These are phyloP conservation scores for Hortaea sp. DNA, from an alignment of 2,329 filamentous ascomycete genomes.

Conservation along the genomic window DNA sequence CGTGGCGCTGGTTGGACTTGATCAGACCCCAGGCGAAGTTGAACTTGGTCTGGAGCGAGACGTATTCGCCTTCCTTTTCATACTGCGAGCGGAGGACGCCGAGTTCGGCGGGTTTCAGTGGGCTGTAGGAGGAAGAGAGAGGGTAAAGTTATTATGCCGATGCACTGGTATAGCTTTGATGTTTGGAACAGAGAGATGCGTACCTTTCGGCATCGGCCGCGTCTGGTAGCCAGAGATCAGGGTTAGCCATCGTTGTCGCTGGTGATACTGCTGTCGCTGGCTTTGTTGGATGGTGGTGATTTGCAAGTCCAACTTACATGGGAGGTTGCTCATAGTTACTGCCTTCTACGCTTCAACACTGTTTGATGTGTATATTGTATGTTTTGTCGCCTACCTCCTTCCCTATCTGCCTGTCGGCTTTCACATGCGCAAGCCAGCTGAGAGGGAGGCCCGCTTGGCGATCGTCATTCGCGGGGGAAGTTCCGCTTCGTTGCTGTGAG, in stretches of 20 bases:
- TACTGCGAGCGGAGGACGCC: slow-evolving; percentile 88
- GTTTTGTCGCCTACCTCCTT: no score
- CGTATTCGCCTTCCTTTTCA: slow-evolving; percentile 94
- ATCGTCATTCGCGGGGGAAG: background rate
- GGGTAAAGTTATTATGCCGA: background rate
- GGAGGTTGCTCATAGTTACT: slow-evolving; percentile 25
- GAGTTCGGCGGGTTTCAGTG: slow-evolving; percentile 83
- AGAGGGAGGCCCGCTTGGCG: background rate
- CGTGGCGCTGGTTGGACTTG: slow-evolving; percentile 72
- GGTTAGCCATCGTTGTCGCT: slow-evolving; percentile 15
- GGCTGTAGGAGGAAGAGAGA: slow-evolving; percentile 40
- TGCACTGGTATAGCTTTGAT: background rate
- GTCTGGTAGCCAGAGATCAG: slow-evolving; percentile 47
- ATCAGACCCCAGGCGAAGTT: slow-evolving; percentile 99
- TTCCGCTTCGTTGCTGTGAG: background rate
- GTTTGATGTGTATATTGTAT: no score
- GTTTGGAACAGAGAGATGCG: background rate
- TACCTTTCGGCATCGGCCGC: slow-evolving; percentile 95
- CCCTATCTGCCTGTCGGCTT: background rate
- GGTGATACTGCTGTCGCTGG: background rate
- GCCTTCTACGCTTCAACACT: background rate
- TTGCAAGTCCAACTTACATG: slow-evolving; percentile 31
- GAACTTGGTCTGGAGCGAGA: slow-evolving; percentile 96
- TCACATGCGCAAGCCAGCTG: background rate
- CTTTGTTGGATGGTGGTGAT: background rate